phyloP scores from a whole-genome alignment of 2,329 filamentous ascomycete genomes.

The Fonsecaea multimorphosa region DNA sequence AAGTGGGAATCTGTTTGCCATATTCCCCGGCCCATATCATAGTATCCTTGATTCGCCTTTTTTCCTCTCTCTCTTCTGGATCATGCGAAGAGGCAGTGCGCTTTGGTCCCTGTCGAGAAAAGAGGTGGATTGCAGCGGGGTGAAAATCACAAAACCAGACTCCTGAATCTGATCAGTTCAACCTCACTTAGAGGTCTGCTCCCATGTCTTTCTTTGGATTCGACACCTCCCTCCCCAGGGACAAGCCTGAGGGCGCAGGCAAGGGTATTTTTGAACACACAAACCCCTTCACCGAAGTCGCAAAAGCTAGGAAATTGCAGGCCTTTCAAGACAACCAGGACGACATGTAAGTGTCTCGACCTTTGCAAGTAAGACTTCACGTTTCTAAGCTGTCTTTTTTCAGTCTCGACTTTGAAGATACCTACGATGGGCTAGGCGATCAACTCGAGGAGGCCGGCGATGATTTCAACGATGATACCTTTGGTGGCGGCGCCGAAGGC shows the following conservation, averaged over 20 bases:
- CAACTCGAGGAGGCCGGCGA: constrained; percentile 90
- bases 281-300: constrained; percentile 87
- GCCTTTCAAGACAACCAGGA: constrained; percentile 61
- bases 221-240: constrained; percentile 70
- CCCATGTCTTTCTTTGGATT: constrained; percentile 93
- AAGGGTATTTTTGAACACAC: constrained; percentile 78
- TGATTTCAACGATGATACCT: constrained; percentile 96
- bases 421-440: constrained; percentile 92
- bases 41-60: constrained; percentile 20
- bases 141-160: neutral
- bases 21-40: constrained; percentile 26
- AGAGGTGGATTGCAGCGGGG: constrained; percentile 32
- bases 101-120: constrained; percentile 35
- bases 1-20: neutral
- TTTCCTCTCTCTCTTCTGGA: constrained; percentile 34
- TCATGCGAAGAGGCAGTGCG: constrained; percentile 33
- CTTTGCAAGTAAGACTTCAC: neutral
- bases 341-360: constrained; percentile 56
- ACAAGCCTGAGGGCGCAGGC: constrained; percentile 58
- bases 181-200: neutral
- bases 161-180: constrained; percentile 54
- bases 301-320: constrained; percentile 58
- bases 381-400: constrained; percentile 45
- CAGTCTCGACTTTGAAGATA: constrained; percentile 91
- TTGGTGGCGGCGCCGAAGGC: constrained; percentile 63